Conservation (phyloP, 2,329 filamentous ascomycete species). For the Cercospora sojina region DNA sequence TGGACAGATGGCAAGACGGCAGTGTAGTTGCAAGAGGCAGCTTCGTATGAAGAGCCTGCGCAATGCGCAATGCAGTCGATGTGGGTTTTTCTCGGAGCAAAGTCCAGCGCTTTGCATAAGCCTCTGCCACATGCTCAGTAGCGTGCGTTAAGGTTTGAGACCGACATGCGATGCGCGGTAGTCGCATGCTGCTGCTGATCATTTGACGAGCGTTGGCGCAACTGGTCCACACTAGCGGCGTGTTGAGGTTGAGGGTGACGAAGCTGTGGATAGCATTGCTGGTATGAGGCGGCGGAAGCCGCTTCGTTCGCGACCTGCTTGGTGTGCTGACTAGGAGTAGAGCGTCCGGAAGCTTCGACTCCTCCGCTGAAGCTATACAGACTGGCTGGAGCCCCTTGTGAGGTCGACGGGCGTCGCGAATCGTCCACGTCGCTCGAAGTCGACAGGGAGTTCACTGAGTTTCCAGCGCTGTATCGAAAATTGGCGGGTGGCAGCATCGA, state of each 20-base stretch:
- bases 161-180: constrained; percentile 31
- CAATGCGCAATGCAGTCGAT: constrained; percentile 5
- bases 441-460: constrained; percentile 15
- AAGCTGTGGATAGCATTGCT: constrained; percentile 19
- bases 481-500: constrained; percentile 29
- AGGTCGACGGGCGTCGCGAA: constrained; percentile 22
- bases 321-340: constrained; percentile 19
- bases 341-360: constrained; percentile 18
- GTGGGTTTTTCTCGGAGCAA: not conserved
- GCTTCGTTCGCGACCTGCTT: constrained; percentile 14
- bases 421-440: constrained; percentile 16
- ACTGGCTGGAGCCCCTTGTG: constrained; percentile 25
- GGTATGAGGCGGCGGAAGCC: constrained; percentile 12
- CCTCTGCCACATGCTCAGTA: constrained; percentile 20
- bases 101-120: not conserved
- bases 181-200: constrained; percentile 27
- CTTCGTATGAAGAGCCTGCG: not conserved
- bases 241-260: constrained; percentile 32
- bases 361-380: constrained; percentile 36
- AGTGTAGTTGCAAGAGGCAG: not conserved
- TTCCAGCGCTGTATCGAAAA: constrained; percentile 18
- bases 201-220: constrained; percentile 29
- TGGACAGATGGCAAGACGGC: not conserved
- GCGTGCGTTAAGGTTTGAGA: constrained; percentile 30
- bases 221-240: constrained; percentile 27